Conservation (phyloP, 208 protist genomes). For the Leishmania lainsoni region DNA sequence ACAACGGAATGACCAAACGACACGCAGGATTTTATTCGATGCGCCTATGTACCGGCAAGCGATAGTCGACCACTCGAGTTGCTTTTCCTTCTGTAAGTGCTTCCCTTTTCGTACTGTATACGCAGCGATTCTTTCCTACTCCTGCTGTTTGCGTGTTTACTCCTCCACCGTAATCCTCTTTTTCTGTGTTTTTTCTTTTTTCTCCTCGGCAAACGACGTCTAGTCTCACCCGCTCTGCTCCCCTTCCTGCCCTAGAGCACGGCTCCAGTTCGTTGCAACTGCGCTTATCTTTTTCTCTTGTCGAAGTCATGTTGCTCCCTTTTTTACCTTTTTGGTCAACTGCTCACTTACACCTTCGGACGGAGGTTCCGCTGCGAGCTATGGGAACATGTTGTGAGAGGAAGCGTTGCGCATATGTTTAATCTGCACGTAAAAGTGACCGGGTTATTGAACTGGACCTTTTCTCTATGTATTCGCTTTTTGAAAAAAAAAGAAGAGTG, state of each 20-base stretch:
- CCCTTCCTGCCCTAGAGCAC: constrained; percentile 3
- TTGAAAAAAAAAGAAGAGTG: neutral
- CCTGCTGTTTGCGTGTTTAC: neutral
- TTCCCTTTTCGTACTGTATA: neutral
- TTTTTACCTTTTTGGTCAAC: neutral
- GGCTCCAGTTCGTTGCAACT: neutral
- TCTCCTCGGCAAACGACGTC: neutral
- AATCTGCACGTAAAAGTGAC: neutral
- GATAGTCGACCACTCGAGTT: neutral
- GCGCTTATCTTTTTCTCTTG: constrained; percentile 1
- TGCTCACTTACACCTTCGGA: neutral
- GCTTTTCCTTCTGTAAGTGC: neutral
- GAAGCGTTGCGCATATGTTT: neutral
- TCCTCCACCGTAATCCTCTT: neutral
- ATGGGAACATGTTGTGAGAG: neutral
- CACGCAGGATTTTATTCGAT: neutral
- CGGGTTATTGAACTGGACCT: neutral
- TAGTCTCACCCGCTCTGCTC: constrained; percentile 7
- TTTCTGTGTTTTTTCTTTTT: neutral
- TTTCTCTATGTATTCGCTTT: neutral
- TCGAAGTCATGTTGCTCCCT: neutral
- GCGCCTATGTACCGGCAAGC: neutral
- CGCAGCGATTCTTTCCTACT: neutral
- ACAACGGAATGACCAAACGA: neutral
- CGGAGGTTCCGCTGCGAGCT: neutral